These are phyloP conservation scores for Hemileccinum rubropunctum DNA, from an alignment of 768 basidiomycete genomes.

Conservation along the genomic window DNA sequence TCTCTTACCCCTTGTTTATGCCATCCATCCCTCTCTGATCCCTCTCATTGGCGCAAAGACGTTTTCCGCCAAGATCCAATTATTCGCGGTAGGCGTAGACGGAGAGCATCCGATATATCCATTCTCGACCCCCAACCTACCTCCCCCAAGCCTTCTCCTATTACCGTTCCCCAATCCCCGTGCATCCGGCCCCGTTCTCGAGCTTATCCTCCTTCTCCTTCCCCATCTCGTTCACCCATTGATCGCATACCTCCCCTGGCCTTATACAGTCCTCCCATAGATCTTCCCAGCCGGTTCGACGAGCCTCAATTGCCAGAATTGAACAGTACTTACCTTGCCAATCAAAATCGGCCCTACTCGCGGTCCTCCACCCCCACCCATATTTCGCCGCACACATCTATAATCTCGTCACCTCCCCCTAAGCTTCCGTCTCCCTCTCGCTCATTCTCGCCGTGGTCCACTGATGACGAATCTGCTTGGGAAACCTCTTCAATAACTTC, in stretches of 20 bases:
- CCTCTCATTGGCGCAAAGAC: conserved; percentile 59
- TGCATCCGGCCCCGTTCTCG: conserved; percentile 42
- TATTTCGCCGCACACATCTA: conserved; percentile 27
- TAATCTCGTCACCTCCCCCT: conserved; percentile 12
- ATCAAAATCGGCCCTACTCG: conserved; percentile 21
- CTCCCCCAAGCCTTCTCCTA: conserved; percentile 23
- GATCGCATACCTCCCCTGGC: conserved; percentile 33
- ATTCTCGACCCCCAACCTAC: conserved; percentile 31
- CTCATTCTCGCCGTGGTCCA: conserved; percentile 62
- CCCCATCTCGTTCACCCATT: conserved; percentile 43
- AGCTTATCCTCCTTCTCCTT: conserved; percentile 54
- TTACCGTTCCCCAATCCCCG: conserved; percentile 37
- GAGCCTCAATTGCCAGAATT: conserved; percentile 1
- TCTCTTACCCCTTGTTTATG: conserved; percentile 31
- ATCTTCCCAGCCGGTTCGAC: neutral
- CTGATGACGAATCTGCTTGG: conserved; percentile 77
- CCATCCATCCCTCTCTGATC: conserved; percentile 46
- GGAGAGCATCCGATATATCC: conserved; percentile 46
- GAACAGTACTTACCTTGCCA: conserved; percentile 1
- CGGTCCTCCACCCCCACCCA: conserved; percentile 40
- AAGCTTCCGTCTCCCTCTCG: conserved; percentile 14
- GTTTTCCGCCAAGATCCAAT: conserved; percentile 38
- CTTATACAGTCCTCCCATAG: conserved; percentile 20
- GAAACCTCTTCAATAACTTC: conserved; percentile 67
- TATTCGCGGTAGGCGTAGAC: conserved; percentile 60